A percentile compares a stretch with the other conserved stretches of the same genome.
phyloP scores from a whole-genome alignment of 2,329 filamentous ascomycete genomes.

The Capronia coronata region DNA sequence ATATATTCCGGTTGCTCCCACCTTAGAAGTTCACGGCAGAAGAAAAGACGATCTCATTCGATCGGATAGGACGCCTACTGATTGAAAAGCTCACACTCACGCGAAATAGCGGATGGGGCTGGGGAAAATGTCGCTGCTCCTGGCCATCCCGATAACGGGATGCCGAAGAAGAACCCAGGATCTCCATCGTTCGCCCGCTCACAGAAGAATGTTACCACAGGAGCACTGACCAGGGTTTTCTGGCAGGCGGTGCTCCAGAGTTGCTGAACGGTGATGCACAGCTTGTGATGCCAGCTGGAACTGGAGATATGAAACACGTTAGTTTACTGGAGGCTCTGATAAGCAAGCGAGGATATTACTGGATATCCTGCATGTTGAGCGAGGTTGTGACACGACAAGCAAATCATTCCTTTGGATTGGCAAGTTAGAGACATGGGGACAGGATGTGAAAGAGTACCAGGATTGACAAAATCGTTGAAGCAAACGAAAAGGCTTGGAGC shows the following conservation, averaged over 20 bases:
- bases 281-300: background rate
- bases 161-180: background rate
- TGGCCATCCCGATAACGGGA: constrained; percentile 12
- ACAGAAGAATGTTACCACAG: no score
- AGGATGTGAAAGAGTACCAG: background rate
- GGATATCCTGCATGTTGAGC: background rate
- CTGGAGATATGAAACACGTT: constrained; percentile 5
- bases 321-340: constrained; percentile 14
- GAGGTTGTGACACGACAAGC: background rate
- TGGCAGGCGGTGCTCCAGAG: background rate
- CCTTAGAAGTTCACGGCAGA: background rate
- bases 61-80: background rate
- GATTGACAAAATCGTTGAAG: constrained; percentile 2
- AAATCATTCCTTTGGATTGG: background rate
- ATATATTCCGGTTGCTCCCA: background rate
- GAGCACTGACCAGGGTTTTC: background rate
- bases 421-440: background rate
- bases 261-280: background rate
- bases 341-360: constrained; percentile 9
- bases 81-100: constrained; percentile 4
- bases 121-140: constrained; percentile 4
- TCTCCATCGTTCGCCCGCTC: background rate
- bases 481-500: background rate
- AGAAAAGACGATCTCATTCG: background rate
- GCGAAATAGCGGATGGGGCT: constrained; percentile 5